Evolutionary conservation across 108 stramenopile species (phyloP).

Genomic region (Pseudonitzschia multiseries): DNA sequence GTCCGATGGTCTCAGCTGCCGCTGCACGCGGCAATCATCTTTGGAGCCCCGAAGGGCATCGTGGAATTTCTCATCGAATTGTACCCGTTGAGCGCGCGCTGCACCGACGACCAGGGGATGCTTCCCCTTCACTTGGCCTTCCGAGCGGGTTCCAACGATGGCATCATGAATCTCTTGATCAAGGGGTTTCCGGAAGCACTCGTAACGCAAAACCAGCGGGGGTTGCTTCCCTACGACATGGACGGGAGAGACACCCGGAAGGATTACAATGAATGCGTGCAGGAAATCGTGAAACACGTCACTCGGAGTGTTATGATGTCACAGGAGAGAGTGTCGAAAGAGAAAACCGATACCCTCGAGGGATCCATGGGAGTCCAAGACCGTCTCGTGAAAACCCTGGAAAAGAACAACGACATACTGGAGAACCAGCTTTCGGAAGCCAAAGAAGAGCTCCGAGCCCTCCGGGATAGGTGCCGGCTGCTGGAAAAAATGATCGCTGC

Average conservation of each 20-base stretch:
- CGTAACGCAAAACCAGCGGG: constrained; percentile 46
- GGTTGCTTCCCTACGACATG: constrained; percentile 30
- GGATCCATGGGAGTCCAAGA: neutral
- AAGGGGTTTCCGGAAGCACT: constrained; percentile 61
- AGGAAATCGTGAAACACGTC: neutral
- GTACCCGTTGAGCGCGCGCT: constrained; percentile 46
- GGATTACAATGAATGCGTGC: neutral
- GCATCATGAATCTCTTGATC: constrained; percentile 50
- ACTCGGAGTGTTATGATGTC: neutral
- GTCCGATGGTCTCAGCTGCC: constrained; percentile 59
- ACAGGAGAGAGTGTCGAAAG: neutral
- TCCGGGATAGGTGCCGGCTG: neutral
- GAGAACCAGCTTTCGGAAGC: neutral
- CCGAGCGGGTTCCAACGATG: constrained; percentile 34
- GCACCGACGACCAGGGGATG: constrained; percentile 56
- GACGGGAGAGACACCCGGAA: neutral
- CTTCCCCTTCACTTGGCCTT: constrained; percentile 60
- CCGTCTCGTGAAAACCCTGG: neutral
- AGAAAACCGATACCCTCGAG: neutral
- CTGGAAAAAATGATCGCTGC: neutral
- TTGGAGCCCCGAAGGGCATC: constrained; percentile 40
- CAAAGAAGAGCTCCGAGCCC: neutral
- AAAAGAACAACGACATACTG: neutral
- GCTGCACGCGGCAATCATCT: constrained; percentile 56
- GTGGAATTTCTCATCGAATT: constrained; percentile 38